Percentiles rank a stretch among this genome's conserved stretches.
Conservation (phyloP, 495 filamentous ascomycete species). For the Rostrohypoxylon terebratum region DNA sequence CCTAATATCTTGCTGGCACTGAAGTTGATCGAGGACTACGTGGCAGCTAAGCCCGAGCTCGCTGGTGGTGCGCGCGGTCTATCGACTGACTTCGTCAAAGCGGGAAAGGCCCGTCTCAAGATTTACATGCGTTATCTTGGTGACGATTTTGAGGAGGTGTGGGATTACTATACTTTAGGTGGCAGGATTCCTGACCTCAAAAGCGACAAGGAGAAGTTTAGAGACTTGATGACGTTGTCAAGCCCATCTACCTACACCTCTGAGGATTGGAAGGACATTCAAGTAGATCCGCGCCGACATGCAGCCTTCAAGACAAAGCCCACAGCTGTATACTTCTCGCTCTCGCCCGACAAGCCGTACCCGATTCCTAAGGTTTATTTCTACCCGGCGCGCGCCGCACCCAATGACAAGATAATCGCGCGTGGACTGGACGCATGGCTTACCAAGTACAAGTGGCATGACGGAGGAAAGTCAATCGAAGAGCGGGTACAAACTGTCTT, state of each 20-base stretch:
- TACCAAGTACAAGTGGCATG: constrained; percentile 13
- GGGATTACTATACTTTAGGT: constrained; percentile 13
- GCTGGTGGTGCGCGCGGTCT: constrained; percentile 1
- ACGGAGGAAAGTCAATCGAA: constrained; percentile 7
- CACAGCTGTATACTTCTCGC: constrained; percentile 11
- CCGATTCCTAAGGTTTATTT: constrained; percentile 15
- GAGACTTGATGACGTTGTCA: neutral
- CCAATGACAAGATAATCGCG: constrained; percentile 8
- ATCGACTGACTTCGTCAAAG: constrained; percentile 2
- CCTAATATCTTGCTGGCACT: constrained; percentile 5
- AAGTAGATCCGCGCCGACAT: neutral
- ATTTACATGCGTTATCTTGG: constrained; percentile 16
- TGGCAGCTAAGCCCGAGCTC: constrained; percentile 2
- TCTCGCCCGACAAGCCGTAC: constrained; percentile 8
- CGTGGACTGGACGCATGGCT: constrained; percentile 4
- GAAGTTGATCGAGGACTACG: constrained; percentile 13
- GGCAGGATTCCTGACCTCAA: constrained; percentile 8
- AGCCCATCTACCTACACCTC: neutral
- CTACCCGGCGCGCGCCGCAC: constrained; percentile 2
- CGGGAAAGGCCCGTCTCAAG: constrained; percentile 7
- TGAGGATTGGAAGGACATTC: neutral
- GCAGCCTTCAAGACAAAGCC: constrained; percentile 1
- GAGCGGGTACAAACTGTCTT: neutral
- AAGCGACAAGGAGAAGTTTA: constrained; percentile 16
- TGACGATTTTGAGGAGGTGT: constrained; percentile 7